Evolutionary conservation across 305 asterid species (phyloP).

Genomic region (Fraxinus latifolia): DNA sequence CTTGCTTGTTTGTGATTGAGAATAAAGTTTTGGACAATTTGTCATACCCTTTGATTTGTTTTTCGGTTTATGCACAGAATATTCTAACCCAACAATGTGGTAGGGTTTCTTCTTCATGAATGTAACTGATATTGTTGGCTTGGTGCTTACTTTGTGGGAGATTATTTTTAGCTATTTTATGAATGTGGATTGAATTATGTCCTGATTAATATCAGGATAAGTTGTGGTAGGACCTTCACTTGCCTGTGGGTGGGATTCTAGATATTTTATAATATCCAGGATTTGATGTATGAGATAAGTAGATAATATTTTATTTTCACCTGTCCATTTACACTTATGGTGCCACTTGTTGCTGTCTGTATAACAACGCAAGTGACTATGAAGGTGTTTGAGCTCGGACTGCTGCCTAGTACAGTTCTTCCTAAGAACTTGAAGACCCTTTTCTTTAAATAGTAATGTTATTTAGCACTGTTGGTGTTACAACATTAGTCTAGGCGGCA

Average conservation of each 20-base stretch:
- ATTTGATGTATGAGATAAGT: not conserved
- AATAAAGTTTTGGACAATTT: constrained; percentile 25
- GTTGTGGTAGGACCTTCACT: constrained; percentile 29
- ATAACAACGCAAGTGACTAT: not conserved
- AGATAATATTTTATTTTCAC: not conserved
- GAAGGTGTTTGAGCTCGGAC: not conserved
- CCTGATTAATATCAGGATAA: constrained; percentile 16
- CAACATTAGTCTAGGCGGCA: too few species aligned
- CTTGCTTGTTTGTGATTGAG: constrained; percentile 30
- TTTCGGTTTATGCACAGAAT: constrained; percentile 15
- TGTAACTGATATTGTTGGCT: not conserved
- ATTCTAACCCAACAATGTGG: not conserved
- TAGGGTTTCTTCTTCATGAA: constrained; percentile 1
- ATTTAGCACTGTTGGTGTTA: too few species aligned
- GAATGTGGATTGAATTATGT: constrained; percentile 8
- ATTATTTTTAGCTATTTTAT: not conserved
- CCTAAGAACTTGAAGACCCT: not conserved
- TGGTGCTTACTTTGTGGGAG: not conserved
- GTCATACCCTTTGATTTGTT: not conserved
- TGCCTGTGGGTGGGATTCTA: constrained; percentile 1
- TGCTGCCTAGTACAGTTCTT: not conserved
- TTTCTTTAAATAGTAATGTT: too few species aligned
- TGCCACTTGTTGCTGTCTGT: not conserved
- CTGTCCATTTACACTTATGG: not conserved
- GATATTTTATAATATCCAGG: constrained; percentile 6